phyloP scores from a whole-genome alignment of 1,139 yeast genomes.

The Pichia sp. region DNA sequence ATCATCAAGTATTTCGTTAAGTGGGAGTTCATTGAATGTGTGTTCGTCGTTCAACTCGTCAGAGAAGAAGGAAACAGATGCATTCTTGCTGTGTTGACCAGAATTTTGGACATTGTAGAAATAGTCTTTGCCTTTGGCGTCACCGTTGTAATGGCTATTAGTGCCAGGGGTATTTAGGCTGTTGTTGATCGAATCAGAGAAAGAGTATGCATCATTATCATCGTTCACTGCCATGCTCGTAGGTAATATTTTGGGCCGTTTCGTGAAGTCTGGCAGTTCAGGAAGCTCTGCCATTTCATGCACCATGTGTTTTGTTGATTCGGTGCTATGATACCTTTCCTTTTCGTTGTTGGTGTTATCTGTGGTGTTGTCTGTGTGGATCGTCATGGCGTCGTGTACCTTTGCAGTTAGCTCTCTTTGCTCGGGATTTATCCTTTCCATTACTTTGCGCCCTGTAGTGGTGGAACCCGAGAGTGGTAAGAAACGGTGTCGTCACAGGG shows the following conservation, averaged over 20 bases:
- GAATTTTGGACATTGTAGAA: slow-evolving; percentile 4
- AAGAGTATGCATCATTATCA: not conserved
- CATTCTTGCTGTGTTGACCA: slow-evolving; percentile 14
- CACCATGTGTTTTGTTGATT: not conserved
- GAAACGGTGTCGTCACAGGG: no score
- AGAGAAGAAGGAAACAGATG: slow-evolving; percentile 28
- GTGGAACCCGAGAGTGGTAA: no score
- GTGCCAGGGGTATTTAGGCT: not conserved
- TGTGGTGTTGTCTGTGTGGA: not conserved
- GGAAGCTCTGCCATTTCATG: slow-evolving; percentile 7
- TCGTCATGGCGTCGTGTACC: not conserved
- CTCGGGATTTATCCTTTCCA: no score
- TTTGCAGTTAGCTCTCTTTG: no score
- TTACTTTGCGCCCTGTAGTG: no score
- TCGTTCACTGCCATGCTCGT: not conserved
- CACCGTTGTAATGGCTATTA: not conserved
- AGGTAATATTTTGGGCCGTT: slow-evolving; percentile 12
- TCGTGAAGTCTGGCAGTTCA: slow-evolving; percentile 15
- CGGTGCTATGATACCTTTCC: not conserved
- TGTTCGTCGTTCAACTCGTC: slow-evolving; percentile 26
- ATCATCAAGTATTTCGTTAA: slow-evolving; percentile 18
- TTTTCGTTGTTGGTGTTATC: not conserved
- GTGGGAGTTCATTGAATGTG: slow-evolving; percentile 26
- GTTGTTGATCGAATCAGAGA: not conserved
- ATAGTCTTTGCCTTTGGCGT: not conserved